Conservation (phyloP, 225 moss, liverwort and hornwort species). For the Climacium dendroides region DNA sequence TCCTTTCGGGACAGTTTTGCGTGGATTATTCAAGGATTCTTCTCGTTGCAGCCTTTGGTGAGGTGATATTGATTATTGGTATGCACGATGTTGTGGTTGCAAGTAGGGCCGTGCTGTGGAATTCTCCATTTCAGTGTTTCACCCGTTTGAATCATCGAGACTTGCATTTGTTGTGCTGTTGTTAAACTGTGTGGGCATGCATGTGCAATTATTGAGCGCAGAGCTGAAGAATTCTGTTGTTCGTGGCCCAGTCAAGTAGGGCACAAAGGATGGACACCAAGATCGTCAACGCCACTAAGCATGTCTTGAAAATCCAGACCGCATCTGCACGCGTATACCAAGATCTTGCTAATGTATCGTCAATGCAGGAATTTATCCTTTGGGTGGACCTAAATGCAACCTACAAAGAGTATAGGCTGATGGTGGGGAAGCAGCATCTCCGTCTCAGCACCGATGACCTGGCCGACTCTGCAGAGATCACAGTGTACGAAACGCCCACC, state of each 20-base stretch:
- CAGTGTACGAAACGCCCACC: neutral
- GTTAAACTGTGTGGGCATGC: neutral
- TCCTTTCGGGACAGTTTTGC: too few species aligned
- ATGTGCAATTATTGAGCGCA: neutral
- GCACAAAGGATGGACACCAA: neutral
- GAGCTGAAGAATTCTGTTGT: neutral
- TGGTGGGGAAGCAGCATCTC: rapidly evolving
- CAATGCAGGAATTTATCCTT: rapidly evolving
- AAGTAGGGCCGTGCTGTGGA: too few species aligned
- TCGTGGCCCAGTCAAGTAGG: neutral
- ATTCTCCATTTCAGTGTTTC: too few species aligned
- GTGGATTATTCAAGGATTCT: too few species aligned
- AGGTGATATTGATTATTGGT: too few species aligned
- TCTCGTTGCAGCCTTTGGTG: too few species aligned
- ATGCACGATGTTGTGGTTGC: too few species aligned
- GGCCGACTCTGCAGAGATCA: rapidly evolving
- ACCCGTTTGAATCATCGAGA: neutral
- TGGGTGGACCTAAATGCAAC: rapidly evolving
- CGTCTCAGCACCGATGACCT: rapidly evolving
- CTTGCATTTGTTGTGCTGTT: neutral
- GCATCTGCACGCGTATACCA: too few species aligned
- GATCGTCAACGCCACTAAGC: neutral
- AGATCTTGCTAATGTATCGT: rapidly evolving
- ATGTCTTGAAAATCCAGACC: rapidly evolving
- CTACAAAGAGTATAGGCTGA: rapidly evolving